These are phyloP conservation scores for Stachybotrys echinatus DNA, from an alignment of 2,329 filamentous ascomycete genomes.

Conservation along the genomic window DNA sequence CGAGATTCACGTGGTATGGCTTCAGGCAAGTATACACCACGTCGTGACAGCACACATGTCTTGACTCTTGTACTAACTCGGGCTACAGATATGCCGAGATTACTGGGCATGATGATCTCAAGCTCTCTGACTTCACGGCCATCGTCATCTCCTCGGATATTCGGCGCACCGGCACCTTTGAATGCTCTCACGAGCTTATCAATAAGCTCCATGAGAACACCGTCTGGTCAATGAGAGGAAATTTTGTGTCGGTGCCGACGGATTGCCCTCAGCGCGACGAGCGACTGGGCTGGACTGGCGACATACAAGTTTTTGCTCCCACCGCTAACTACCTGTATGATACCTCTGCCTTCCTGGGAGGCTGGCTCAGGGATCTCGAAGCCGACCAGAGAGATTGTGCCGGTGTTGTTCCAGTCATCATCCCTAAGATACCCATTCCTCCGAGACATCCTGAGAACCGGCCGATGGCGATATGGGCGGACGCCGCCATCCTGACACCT, in stretches of 20 bases:
- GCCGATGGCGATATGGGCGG: conserved; percentile 33
- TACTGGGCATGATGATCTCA: conserved; percentile 19
- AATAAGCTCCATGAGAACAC: conserved; percentile 52
- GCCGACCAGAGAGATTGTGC: conserved; percentile 4
- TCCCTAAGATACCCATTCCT: no score
- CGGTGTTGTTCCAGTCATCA: no score
- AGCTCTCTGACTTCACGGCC: conserved; percentile 25
- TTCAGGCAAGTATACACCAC: no score
- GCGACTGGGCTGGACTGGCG: conserved; percentile 47
- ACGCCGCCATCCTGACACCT: conserved; percentile 33
- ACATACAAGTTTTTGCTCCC: conserved; percentile 43
- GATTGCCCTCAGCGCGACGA: conserved; percentile 53
- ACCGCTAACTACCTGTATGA: conserved; percentile 50
- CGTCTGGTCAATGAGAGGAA: conserved; percentile 50
- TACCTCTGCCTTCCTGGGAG: neutral
- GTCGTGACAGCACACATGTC: no score
- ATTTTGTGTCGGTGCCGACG: conserved; percentile 51
- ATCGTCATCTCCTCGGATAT: conserved; percentile 48
- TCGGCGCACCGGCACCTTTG: conserved; percentile 41
- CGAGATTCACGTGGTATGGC: conserved; percentile 49
- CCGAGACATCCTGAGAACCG: neutral
- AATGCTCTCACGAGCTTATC: conserved; percentile 44
- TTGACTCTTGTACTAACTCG: no score
- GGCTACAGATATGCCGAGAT: no score
- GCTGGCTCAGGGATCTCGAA: neutral